Percentiles rank a stretch among this genome's conserved stretches.
phyloP scores from a whole-genome alignment of 108 stramenopile species.

The Fistulifera solaris region DNA sequence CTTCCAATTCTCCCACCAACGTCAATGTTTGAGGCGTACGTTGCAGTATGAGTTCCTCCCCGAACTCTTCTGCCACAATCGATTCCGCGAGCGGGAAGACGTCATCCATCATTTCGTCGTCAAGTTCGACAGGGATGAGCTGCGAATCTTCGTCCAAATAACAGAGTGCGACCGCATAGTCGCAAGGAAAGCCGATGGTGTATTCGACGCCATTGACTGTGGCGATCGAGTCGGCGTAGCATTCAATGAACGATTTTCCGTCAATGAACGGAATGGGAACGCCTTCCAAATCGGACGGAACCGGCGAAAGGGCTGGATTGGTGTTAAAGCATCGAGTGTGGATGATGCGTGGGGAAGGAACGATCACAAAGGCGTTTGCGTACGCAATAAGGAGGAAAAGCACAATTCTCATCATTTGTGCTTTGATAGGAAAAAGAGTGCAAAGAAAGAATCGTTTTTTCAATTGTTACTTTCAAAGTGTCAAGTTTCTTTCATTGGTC shows the following conservation, averaged over 20 bases:
- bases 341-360: too few relatives aligned
- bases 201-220: constrained; percentile 57
- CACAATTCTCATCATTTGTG: too few relatives aligned
- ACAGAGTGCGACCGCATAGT: constrained; percentile 77
- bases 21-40: constrained; percentile 82
- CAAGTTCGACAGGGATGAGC: constrained; percentile 65
- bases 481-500: too few relatives aligned
- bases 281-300: constrained; percentile 49
- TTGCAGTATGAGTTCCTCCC: constrained; percentile 72
- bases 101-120: constrained; percentile 74
- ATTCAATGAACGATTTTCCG: constrained; percentile 64
- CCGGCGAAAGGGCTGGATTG: not conserved
- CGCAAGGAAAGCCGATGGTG: constrained; percentile 80
- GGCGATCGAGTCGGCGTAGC: constrained; percentile 70
- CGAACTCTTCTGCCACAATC: constrained; percentile 81
- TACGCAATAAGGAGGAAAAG: too few relatives aligned
- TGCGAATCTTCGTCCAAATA: constrained; percentile 60
- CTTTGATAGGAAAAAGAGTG: too few relatives aligned
- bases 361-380: too few relatives aligned
- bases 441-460: too few relatives aligned
- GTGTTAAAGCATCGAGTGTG: too few relatives aligned
- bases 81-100: constrained; percentile 77
- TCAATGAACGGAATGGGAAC: constrained; percentile 76
- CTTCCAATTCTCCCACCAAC: constrained; percentile 67
- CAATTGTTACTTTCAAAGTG: too few relatives aligned